Evolutionary conservation across 345 rosid species (phyloP).

Genomic region (Leavenworthia alabamica): DNA sequence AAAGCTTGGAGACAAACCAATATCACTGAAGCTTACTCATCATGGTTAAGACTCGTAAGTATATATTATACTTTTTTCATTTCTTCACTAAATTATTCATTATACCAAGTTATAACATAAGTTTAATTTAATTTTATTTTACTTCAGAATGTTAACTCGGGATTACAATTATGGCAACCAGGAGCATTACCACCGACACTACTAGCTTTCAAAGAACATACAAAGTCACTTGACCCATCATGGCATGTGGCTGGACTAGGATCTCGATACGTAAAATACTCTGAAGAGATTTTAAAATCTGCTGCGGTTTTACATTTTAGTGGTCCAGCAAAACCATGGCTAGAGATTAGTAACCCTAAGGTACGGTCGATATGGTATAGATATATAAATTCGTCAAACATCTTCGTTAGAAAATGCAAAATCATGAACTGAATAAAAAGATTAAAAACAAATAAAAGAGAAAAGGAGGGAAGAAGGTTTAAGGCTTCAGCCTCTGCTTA

Average conservation of each 20-base stretch:
- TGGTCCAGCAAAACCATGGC: conserved; percentile 97
- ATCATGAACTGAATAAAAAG: conserved; percentile 37
- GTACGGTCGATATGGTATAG: conserved; percentile 61
- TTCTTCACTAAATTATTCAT: background rate
- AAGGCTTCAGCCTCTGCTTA: conserved; percentile 80
- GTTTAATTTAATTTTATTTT: background rate
- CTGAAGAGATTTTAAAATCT: conserved; percentile 35
- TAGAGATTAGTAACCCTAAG: conserved; percentile 63
- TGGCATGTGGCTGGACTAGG: conserved; percentile 90
- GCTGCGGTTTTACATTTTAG: conserved; percentile 87
- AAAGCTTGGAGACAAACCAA: conserved; percentile 74
- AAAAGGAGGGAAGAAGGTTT: conserved; percentile 76
- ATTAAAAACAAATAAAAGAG: conserved; percentile 6
- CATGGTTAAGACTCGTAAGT: conserved; percentile 73
- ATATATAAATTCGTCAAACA: conserved; percentile 61
- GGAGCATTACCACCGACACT: conserved; percentile 74
- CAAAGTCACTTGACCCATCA: conserved; percentile 64
- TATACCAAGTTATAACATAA: background rate
- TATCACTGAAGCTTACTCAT: conserved; percentile 53
- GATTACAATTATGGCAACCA: conserved; percentile 78
- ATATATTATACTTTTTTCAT: background rate
- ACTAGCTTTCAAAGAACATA: conserved; percentile 63
- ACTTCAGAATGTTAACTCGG: conserved; percentile 56
- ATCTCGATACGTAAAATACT: conserved; percentile 35
- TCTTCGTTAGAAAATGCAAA: conserved; percentile 67